These are phyloP conservation scores for Fraxinus cuspidata DNA, from an alignment of 257 asterid genomes.

Conservation along the genomic window DNA sequence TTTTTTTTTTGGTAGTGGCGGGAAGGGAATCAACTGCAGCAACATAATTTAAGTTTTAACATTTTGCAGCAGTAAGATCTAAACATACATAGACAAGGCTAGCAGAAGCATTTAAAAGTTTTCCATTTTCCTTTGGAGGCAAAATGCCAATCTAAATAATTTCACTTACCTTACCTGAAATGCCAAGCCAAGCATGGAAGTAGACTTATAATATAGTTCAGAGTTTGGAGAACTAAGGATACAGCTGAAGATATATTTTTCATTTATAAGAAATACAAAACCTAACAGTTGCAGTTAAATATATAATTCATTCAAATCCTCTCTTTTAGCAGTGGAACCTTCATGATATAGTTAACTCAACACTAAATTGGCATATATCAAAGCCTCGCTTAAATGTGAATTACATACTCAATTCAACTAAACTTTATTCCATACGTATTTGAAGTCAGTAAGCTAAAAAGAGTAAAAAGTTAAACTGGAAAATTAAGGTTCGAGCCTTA, in stretches of 20 bases:
- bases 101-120: constrained; percentile 13
- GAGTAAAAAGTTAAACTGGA: neutral
- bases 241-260: neutral
- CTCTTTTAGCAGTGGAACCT: neutral
- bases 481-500: neutral
- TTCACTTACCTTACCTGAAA: neutral
- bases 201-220: neutral
- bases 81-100: neutral
- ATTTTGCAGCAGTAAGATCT: neutral
- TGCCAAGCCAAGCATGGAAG: neutral
- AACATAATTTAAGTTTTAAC: neutral
- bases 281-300: neutral
- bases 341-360: neutral
- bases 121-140: neutral
- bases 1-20: neutral
- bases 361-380: neutral
- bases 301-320: neutral
- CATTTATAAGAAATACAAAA: neutral
- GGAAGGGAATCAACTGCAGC: constrained; percentile 11
- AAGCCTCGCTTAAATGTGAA: neutral
- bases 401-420: neutral
- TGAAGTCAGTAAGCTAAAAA: neutral
- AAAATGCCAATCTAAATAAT: neutral
- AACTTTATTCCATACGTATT: neutral
- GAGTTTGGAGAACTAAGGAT: neutral